A percentile compares a stretch with the other conserved stretches of the same genome.
Conservation (phyloP, 176 grass and related monocot species). For the Zea luxurians region DNA sequence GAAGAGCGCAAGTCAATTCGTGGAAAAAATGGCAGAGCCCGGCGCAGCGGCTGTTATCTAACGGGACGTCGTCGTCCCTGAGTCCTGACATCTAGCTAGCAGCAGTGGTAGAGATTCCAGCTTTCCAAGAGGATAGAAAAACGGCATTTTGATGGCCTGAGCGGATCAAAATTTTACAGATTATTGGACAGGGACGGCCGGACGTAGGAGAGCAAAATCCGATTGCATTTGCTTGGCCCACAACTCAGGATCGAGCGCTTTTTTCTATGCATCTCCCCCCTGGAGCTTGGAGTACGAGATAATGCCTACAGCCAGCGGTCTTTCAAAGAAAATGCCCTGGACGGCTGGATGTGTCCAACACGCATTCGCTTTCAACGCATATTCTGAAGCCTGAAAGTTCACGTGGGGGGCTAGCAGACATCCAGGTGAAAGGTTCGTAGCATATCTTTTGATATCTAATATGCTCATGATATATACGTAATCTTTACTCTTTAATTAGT, state of each 20-base stretch:
- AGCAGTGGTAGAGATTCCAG: too few relatives aligned
- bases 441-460: too few relatives aligned
- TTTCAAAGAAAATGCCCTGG: neutral
- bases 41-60: neutral
- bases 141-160: neutral
- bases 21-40: too few relatives aligned
- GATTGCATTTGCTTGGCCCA: slow-evolving; percentile 35
- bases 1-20: too few relatives aligned
- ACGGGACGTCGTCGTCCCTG: neutral
- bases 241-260: neutral
- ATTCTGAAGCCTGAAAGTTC: too few relatives aligned
- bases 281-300: neutral
- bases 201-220: neutral
- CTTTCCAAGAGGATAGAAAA: too few relatives aligned
- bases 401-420: too few relatives aligned
- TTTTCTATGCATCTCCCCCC: neutral
- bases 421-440: too few relatives aligned
- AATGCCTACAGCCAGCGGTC: neutral
- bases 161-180: slow-evolving; percentile 3
- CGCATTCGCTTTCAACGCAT: too few relatives aligned
- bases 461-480: too few relatives aligned
- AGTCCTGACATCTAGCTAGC: too few relatives aligned
- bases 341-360: neutral
- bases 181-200: slow-evolving; percentile 24
- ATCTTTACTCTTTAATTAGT: too few relatives aligned